A percentile compares a stretch with the other conserved stretches of the same genome.
phyloP scores from a whole-genome alignment of 83 land plant species.

The Picea mariana region DNA sequence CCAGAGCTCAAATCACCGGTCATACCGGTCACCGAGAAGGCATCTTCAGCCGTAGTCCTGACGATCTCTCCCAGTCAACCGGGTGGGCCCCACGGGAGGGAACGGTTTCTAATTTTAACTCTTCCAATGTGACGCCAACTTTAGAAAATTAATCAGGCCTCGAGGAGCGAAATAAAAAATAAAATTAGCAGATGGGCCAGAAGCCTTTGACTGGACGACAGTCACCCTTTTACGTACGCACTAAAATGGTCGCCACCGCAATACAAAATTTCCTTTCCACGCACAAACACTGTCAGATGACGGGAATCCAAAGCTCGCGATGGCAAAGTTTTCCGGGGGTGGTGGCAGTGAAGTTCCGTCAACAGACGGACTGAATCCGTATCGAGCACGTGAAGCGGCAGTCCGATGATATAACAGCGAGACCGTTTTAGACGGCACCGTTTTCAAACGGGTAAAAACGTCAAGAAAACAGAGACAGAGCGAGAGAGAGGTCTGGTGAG shows the following conservation, averaged over 20 bases:
- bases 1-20: background rate
- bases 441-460: background rate
- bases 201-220: conserved; percentile 2
- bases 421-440: no score
- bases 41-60: conserved; percentile 12
- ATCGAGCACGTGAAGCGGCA: background rate
- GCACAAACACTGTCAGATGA: background rate
- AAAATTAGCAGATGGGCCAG: background rate
- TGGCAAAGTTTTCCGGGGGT: no score
- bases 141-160: no score
- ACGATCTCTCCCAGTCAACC: conserved; percentile 5
- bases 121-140: no score
- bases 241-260: background rate
- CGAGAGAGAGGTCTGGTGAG: background rate
- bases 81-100: background rate
- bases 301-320: background rate
- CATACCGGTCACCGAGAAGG: background rate
- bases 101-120: background rate
- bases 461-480: background rate
- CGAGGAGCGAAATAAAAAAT: background rate
- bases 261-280: no score
- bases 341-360: background rate
- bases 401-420: background rate
- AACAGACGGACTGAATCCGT: background rate
- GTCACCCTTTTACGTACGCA: conserved; percentile 1